phyloP scores from a whole-genome alignment of 805 yeast species.

The Candida tammaniensis region DNA sequence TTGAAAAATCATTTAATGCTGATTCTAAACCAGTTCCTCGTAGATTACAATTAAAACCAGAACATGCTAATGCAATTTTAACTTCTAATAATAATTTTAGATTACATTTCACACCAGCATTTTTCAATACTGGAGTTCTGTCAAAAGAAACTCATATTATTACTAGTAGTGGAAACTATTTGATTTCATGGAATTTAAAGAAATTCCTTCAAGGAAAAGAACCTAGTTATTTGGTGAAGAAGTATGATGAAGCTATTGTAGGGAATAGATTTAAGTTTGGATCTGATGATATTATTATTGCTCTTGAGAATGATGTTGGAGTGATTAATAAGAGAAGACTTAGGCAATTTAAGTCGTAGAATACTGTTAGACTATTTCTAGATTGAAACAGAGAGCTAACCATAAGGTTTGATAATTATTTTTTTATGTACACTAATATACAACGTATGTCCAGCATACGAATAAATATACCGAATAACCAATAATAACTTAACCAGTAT shows the following conservation, averaged over 20 bases:
- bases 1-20: constrained; percentile 8
- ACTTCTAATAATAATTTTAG: constrained; percentile 45
- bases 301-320: constrained; percentile 73
- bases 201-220: constrained; percentile 49
- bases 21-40: constrained; percentile 62
- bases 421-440: too few species aligned
- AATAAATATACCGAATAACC: too few species aligned
- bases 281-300: constrained; percentile 66
- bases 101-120: constrained; percentile 66
- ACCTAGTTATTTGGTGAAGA: constrained; percentile 54
- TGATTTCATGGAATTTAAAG: constrained; percentile 74
- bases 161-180: constrained; percentile 78
- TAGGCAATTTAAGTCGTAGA: constrained; percentile 44
- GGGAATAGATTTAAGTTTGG: constrained; percentile 80
- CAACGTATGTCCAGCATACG: too few species aligned
- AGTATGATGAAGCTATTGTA: constrained; percentile 58
- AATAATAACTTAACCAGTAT: too few species aligned
- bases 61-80: constrained; percentile 64
- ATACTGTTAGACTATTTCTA: background rate
- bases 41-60: constrained; percentile 65
- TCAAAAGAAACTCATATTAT: constrained; percentile 68
- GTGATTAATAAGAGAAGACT: constrained; percentile 62
- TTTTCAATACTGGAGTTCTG: constrained; percentile 70
- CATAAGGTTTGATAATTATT: too few species aligned
- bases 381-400: background rate